Base-by-base conservation (phyloP, 2,329 filamentous ascomycete species). In the Talaromyces pinophilus region DNA sequence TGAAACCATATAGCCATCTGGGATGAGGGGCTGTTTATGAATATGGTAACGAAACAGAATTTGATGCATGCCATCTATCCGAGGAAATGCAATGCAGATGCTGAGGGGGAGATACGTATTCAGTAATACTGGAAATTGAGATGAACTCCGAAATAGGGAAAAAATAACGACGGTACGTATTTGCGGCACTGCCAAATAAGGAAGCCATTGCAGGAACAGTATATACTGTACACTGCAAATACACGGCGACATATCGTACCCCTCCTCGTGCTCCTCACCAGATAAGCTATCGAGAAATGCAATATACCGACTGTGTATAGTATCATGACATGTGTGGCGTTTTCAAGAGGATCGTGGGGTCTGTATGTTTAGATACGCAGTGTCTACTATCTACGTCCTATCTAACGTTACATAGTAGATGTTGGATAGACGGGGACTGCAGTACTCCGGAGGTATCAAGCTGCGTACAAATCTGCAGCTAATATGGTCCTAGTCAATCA, bases 301-400 rank as follows among this genome's bases (percentile, higher is more conserved):
- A 46, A 30, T 44, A 60, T 35, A 17, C 5, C 19, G 17, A 44
- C 25, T 10, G 38, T 25, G 19, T 42, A 30, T 33, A 30, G 33
- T 42, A 28, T 48, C 62, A 64, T 64, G 52, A 64, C 62, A 64
- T 64, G 62, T 28, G 62, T 64, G 62, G 62, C 62, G 40, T 59
- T 44, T 25, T 17, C 22, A 46, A 28, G 15, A 38, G 40, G 28
- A 35, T 64, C 62, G 40, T 44, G 62, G 52, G 62, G 62, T 59
- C 30, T 64, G 52, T 57, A 38, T 30, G 50, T 33, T 30, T 8
- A 30, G 50, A 30, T 46, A 30, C 25, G 13, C 15, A n/a, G 15
- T 30, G 13, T 28, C 22, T 17, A 52, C 46, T 48, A 50, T 48
- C 28, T n/a, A 33, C 25, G 28, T n/a, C 1, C 25, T 48, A 13